A percentile compares a stretch with the other conserved stretches of the same genome.
These are phyloP conservation scores for Auriscalpium microsporum DNA, from an alignment of 768 basidiomycete species.

Conservation along the genomic window DNA sequence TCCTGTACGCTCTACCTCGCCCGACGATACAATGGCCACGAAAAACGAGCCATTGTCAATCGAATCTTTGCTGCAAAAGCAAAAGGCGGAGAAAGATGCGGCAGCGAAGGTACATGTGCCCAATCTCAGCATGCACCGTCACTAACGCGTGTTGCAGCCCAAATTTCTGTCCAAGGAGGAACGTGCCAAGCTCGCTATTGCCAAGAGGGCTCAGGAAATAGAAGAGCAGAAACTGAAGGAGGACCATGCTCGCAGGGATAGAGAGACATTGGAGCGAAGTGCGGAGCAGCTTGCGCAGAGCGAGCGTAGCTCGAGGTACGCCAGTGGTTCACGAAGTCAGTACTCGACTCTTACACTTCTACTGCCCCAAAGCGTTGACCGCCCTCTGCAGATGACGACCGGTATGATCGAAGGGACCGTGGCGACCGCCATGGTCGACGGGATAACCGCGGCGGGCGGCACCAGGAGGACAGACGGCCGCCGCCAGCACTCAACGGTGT, in stretches of 20 bases:
- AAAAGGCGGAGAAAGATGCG: slow-evolving; percentile 82
- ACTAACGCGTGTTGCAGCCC: slow-evolving; percentile 44
- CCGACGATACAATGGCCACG: slow-evolving; percentile 32
- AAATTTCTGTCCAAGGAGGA: slow-evolving; percentile 93
- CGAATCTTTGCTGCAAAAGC: slow-evolving; percentile 77
- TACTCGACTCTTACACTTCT: slow-evolving; percentile 11
- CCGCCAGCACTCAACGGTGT: slow-evolving; percentile 51
- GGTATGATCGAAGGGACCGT: slow-evolving; percentile 21
- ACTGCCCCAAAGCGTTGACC: slow-evolving; percentile 3
- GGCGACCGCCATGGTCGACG: slow-evolving; percentile 15
- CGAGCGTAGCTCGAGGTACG: slow-evolving; percentile 34
- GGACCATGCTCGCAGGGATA: slow-evolving; percentile 48
- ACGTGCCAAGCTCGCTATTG: slow-evolving; percentile 80
- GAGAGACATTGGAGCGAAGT: slow-evolving; percentile 66
- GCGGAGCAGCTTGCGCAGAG: slow-evolving; percentile 56
- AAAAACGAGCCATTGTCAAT: slow-evolving; percentile 76
- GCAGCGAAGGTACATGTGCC: slow-evolving; percentile 66
- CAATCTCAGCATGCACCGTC: background rate
- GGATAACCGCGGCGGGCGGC: slow-evolving; percentile 35
- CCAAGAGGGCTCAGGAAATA: slow-evolving; percentile 80
- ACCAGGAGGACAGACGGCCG: slow-evolving; percentile 20
- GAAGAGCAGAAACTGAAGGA: slow-evolving; percentile 59
- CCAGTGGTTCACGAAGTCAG: slow-evolving; percentile 35
- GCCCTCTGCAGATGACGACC: slow-evolving; percentile 28
- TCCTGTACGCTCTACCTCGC: too few species aligned